Percentiles rank a stretch among this genome's conserved stretches.
phyloP scores from a whole-genome alignment of 169 alveolate species.

The Eimeria brunetti region DNA sequence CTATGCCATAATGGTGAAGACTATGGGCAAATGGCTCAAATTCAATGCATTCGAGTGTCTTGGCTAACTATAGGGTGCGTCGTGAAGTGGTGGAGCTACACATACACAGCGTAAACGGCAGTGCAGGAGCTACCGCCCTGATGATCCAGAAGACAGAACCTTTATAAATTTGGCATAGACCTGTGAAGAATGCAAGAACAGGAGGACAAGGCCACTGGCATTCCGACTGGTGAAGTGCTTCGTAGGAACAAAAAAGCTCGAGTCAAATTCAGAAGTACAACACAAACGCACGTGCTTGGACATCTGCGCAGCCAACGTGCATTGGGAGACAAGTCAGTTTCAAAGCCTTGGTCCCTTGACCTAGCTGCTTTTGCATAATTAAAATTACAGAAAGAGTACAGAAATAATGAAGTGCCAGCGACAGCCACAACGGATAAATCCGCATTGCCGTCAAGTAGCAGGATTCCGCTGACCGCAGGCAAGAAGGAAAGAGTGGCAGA shows the following conservation, averaged over 20 bases:
- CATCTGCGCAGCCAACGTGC: background rate
- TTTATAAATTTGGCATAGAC: background rate
- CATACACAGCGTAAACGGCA: background rate
- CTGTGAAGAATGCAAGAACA: background rate
- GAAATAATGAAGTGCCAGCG: background rate
- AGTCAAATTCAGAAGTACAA: background rate
- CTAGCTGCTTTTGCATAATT: no score
- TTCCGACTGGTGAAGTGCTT: background rate
- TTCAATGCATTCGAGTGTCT: background rate
- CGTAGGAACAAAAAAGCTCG: background rate
- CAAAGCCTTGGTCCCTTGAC: no score
- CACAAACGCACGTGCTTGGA: background rate
- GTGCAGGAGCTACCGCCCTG: background rate
- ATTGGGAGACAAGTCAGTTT: no score
- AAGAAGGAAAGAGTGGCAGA: background rate
- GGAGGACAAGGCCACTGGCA: background rate
- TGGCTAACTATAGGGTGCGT: background rate
- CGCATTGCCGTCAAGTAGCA: background rate
- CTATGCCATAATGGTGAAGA: background rate
- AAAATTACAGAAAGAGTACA: background rate
- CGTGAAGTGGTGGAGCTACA: background rate
- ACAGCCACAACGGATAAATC: background rate
- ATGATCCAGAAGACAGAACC: background rate
- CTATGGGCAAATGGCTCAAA: background rate
- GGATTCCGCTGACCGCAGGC: no score